Conservation (phyloP, 768 basidiomycete genomes). For the Phaeotremella skinneri region DNA sequence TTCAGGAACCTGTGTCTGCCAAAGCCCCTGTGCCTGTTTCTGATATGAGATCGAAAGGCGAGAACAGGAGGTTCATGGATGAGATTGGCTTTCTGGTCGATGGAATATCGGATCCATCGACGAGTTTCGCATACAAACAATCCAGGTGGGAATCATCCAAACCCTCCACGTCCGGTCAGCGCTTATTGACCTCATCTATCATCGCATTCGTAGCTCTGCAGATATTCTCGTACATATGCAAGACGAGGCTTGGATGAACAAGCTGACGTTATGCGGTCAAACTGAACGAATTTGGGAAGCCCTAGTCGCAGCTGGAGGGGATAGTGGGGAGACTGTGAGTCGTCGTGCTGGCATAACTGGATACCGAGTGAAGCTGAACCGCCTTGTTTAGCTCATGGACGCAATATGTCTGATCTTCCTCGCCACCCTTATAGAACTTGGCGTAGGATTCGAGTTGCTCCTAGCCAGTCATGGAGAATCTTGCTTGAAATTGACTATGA, state of each 20-base stretch:
- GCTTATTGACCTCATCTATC: slow-evolving; percentile 9
- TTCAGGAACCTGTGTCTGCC: slow-evolving; percentile 18
- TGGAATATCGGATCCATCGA: slow-evolving; percentile 25
- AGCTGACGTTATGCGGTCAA: slow-evolving; percentile 44
- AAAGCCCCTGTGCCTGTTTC: slow-evolving; percentile 39
- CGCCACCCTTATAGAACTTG: slow-evolving; percentile 19
- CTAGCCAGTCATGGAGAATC: slow-evolving; percentile 14
- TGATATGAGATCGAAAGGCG: slow-evolving; percentile 47
- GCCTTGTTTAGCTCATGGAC: slow-evolving; percentile 29
- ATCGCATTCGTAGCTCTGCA: slow-evolving; percentile 17
- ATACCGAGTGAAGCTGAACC: not conserved
- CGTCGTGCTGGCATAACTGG: not conserved
- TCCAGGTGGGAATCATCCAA: slow-evolving; percentile 28
- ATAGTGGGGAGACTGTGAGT: slow-evolving; percentile 35
- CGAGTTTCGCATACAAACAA: slow-evolving; percentile 18
- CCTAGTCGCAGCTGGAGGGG: slow-evolving; percentile 24
- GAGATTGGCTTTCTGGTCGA: slow-evolving; percentile 44
- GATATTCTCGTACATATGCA: slow-evolving; percentile 37
- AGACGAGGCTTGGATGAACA: slow-evolving; percentile 38
- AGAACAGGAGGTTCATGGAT: slow-evolving; percentile 48
- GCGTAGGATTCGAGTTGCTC: slow-evolving; percentile 21
- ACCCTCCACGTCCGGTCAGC: slow-evolving; percentile 6
- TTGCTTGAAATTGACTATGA: slow-evolving; percentile 17
- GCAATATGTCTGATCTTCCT: slow-evolving; percentile 34
- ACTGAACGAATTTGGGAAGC: slow-evolving; percentile 39